Evolutionary conservation across 352 stramenopile species (phyloP), one percentile per base, ranked within the genome.

Genomic region (Phytopythium delawarense): DNA sequence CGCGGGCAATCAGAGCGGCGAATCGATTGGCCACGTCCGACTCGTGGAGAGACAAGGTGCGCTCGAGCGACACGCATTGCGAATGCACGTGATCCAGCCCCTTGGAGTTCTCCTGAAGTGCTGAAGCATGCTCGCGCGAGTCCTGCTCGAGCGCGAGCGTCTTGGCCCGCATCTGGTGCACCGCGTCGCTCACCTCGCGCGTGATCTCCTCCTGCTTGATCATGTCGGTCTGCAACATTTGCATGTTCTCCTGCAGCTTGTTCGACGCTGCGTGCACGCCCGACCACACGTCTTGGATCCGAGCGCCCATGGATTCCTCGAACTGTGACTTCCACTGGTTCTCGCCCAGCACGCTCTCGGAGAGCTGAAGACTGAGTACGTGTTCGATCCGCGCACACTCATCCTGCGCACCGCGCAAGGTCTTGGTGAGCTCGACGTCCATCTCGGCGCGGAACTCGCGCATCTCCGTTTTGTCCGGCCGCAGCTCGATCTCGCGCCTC

Each of bases 241-340:
- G 48, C 53, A 83, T 59, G 32, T 23, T 66, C 57, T 84, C 67
- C 49, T 84, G 59, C 7, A 83, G 57, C 30, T 78, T 79, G 2
- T 60, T 46, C 7, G 73, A 61, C 12, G 75, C 62, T 12, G 69
- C 66, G 40, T 81, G 67, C 42, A 88, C 21, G 4, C 70, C 75
- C 4, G 72, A 68, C 81, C 78, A 90, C 15, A 90, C 63, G 61
- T 88, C 72, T 35, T 83, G 61, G 23, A 90, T 81, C 0, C 78
- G 81, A 18, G 72, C 67, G 0, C 64, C 69, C 25, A 90, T 78
- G 4, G 63, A 71, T 5, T 62, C 61, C 21, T 88, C 78, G 49
- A 87, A 89, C 7, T 67, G 57, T 0, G 76, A 52, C 54, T 89
- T 90, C 78, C 78, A 90, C 35, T 79, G 62, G 59, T 88, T 88